These are phyloP conservation scores for Pholiota adiposa DNA, from an alignment of 1,284 basidiomycete genomes.

Conservation along the genomic window DNA sequence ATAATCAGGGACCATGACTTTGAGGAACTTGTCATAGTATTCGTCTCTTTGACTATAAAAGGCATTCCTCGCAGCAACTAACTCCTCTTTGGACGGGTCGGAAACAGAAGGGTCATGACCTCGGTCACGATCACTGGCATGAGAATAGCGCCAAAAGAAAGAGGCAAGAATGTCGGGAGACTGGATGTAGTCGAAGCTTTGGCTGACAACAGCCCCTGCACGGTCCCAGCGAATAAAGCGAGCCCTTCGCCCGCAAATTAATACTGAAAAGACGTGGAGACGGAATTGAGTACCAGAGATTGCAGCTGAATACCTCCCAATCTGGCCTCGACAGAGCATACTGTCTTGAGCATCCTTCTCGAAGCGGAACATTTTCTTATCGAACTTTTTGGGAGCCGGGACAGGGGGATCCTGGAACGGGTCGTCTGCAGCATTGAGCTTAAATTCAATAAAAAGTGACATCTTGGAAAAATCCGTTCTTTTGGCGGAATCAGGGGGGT, in stretches of 20 bases:
- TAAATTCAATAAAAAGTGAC: not conserved
- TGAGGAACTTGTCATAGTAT: not conserved
- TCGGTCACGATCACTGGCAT: not conserved
- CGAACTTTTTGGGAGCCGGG: not conserved
- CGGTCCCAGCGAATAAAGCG: not conserved
- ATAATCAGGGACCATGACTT: not conserved
- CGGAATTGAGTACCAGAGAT: not conserved
- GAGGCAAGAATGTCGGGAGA: not conserved
- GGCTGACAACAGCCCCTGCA: not conserved
- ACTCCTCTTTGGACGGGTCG: not conserved
- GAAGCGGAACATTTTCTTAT: too few species aligned
- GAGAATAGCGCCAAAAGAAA: not conserved
- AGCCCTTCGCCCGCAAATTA: not conserved
- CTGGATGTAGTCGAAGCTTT: not conserved
- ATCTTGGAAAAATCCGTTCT: not conserved
- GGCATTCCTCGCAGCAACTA: not conserved
- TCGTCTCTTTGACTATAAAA: not conserved
- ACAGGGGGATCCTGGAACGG: not conserved
- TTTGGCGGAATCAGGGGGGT: not conserved
- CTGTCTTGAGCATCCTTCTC: too few species aligned
- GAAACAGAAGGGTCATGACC: slow-evolving; percentile 25
- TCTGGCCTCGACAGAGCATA: not conserved
- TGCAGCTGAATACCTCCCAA: not conserved
- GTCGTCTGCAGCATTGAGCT: not conserved
- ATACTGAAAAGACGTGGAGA: not conserved